Percentiles rank a stretch among this genome's conserved stretches.
Evolutionary conservation across 345 rosid species (phyloP).

Genomic region (Populus pruinosa): DNA sequence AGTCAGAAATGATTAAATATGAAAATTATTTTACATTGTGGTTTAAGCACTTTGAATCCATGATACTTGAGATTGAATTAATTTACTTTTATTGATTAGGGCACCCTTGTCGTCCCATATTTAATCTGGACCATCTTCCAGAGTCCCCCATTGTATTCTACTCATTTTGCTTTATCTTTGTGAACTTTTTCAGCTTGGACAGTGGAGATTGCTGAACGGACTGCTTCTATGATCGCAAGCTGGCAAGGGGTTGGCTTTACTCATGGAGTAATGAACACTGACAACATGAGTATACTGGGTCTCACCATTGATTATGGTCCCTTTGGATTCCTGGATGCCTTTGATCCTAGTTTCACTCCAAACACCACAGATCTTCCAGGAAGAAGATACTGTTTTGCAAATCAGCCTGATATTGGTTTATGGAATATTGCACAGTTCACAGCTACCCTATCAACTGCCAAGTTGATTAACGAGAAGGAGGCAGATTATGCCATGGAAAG

Average conservation of each 20-base stretch:
- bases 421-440: conserved; percentile 94
- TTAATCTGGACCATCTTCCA: too few relatives aligned
- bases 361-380: conserved; percentile 99
- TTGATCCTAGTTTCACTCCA: conserved; percentile 95
- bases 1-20: too few relatives aligned
- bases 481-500: conserved; percentile 90
- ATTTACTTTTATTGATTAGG: too few relatives aligned
- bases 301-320: conserved; percentile 97
- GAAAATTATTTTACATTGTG: too few relatives aligned
- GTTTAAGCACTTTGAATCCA: too few relatives aligned
- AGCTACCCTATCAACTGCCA: conserved; percentile 58
- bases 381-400: conserved; percentile 90
- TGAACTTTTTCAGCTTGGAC: conserved; percentile 64
- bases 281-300: conserved; percentile 96
- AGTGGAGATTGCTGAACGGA: conserved; percentile 88
- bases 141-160: background rate
- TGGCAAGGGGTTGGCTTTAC: conserved; percentile 99
- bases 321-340: conserved; percentile 95
- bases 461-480: conserved; percentile 78
- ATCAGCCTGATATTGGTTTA: conserved; percentile 90
- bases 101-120: too few relatives aligned
- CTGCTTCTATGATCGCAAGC: conserved; percentile 75
- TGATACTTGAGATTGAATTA: too few relatives aligned
- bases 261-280: conserved; percentile 96
- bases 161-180: conserved; percentile 7